Evolutionary conservation across 2,329 filamentous ascomycete species (phyloP), one percentile per base, ranked within the genome.

Genomic region (Chaetomiaceae sp.): DNA sequence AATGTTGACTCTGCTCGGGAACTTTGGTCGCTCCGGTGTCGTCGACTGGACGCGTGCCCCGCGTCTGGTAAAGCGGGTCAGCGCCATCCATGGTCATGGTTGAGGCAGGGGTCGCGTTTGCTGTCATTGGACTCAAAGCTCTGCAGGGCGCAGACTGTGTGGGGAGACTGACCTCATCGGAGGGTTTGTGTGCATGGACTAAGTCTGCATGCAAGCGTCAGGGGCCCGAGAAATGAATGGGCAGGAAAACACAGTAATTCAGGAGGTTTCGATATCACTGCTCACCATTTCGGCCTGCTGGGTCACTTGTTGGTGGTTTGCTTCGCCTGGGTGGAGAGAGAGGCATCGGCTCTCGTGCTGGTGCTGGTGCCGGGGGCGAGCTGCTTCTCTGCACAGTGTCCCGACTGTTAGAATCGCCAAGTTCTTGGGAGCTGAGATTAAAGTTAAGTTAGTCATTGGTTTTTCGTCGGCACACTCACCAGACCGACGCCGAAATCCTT

Each of bases 381-480:
- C 55, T 63, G 50, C 57, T 61, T 33, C 47, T 55, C 61, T 62
- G 55, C 43, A 46, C 44, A 44, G 51, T 48, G 54, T 23, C 34
- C 31, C 35, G 23, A 30, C 31, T 10, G 23, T 55, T 35, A 54
- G 54, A 41, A n/a, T 33, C 16, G 30, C 21, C 40, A 20, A 13
- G 39, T 44, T 35, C 37, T 20, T 35, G 13, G 13, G 37, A 30
- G 33, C 38, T 42, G 44, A 31, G 21, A 20, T 40, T n/a, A 17
- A 34, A 19, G 40, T 53, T 46, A 40, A 49, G n/a, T n/a, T n/a
- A n/a, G n/a, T n/a, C n/a, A n/a, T n/a, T n/a, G n/a, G n/a, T n/a
- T n/a, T n/a, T n/a, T n/a, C n/a, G n/a, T n/a, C 50, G 49, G 48
- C 53, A 70, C 70, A 72, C 71, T 61, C 65, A 73, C 71, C 63